Conservation (phyloP, 192 early-diverging fungal species). For the Coemansia sp. region DNA sequence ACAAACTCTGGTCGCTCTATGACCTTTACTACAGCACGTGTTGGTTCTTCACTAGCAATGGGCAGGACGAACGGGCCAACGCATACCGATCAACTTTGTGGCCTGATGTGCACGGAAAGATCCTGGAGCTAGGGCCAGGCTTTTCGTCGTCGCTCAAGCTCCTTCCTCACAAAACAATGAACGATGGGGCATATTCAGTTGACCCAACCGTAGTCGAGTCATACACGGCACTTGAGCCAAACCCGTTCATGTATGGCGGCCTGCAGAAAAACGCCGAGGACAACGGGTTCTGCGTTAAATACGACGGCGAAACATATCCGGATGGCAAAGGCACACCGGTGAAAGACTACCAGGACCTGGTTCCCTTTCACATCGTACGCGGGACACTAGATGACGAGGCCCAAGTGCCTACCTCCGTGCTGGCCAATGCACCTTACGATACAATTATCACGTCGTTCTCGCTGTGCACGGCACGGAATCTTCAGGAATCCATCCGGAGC, state of each 20-base stretch:
- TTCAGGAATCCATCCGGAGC: constrained; percentile 7
- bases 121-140: constrained; percentile 37
- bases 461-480: constrained; percentile 23
- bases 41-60: constrained; percentile 14
- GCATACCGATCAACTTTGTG: constrained; percentile 23
- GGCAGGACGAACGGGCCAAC: constrained; percentile 24
- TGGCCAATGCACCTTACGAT: constrained; percentile 35
- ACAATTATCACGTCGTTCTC: constrained; percentile 38
- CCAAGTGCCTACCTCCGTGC: constrained; percentile 16
- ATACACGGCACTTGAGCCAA: constrained; percentile 40
- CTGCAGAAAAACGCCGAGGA: constrained; percentile 32
- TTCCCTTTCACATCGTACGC: constrained; percentile 34
- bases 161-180: constrained; percentile 18
- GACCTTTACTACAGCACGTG: constrained; percentile 21
- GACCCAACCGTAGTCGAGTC: constrained; percentile 16
- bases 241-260: constrained; percentile 27
- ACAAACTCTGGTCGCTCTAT: neutral
- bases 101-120: constrained; percentile 27
- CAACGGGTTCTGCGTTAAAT: constrained; percentile 27
- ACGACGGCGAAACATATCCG: constrained; percentile 11
- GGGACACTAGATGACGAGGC: constrained; percentile 24
- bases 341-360: neutral
- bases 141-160: constrained; percentile 28
- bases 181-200: constrained; percentile 7
- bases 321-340: neutral